Percentiles rank a stretch among this genome's conserved stretches.
phyloP scores from a whole-genome alignment of 169 alveolate genomes.

The Amoebophrya sp. region DNA sequence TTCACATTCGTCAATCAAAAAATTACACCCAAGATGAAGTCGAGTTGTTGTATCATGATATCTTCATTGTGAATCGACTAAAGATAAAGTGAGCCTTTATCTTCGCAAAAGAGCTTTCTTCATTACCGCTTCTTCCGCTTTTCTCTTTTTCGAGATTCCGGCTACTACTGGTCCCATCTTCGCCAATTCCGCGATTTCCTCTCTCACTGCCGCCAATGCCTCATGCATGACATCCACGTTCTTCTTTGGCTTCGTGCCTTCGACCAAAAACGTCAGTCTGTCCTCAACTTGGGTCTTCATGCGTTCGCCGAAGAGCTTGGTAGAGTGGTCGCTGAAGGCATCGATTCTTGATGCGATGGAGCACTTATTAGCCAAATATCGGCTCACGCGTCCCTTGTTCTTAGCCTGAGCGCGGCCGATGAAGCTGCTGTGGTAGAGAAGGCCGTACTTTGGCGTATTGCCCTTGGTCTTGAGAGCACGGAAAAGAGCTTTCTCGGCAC shows the following conservation, averaged over 20 bases:
- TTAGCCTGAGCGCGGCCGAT: conserved; percentile 91
- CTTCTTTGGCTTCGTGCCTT: conserved; percentile 21
- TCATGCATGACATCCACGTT: background rate
- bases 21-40: too few relatives aligned
- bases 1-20: too few relatives aligned
- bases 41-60: too few relatives aligned
- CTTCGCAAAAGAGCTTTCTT: too few relatives aligned
- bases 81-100: too few relatives aligned
- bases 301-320: conserved; percentile 73
- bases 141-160: background rate
- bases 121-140: too few relatives aligned
- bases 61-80: too few relatives aligned
- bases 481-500: conserved; percentile 87
- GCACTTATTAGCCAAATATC: conserved; percentile 50
- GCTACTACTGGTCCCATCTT: background rate
- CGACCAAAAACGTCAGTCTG: conserved; percentile 81
- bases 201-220: background rate
- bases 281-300: conserved; percentile 83
- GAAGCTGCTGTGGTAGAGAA: conserved; percentile 89
- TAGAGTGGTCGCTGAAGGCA: conserved; percentile 66
- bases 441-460: conserved; percentile 98
- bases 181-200: background rate
- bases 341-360: conserved; percentile 95
- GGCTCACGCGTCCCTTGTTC: conserved; percentile 71
- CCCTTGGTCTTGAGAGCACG: conserved; percentile 94